Percentiles rank a stretch among this genome's conserved stretches.
phyloP scores from a whole-genome alignment of 805 yeast genomes.

The Kodamaea neixiangensis region DNA sequence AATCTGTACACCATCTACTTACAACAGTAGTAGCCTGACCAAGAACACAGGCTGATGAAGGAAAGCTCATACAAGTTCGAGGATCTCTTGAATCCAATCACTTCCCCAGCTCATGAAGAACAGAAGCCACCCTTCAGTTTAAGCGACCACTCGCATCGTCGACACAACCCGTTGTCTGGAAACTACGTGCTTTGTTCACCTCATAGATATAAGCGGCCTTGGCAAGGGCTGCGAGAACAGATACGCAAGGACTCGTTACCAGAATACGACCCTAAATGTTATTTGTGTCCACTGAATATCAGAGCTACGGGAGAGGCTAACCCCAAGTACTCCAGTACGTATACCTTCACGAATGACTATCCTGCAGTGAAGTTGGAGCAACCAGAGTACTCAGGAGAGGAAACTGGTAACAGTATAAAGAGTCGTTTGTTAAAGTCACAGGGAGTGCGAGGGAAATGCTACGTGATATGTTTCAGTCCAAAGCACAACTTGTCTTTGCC shows the following conservation, averaged over 20 bases:
- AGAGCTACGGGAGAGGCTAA: constrained; percentile 63
- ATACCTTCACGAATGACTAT: constrained; percentile 65
- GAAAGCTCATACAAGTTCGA: constrained; percentile 14
- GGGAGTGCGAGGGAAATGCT: constrained; percentile 68
- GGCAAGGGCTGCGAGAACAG: constrained; percentile 73
- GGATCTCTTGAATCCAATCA: constrained; percentile 23
- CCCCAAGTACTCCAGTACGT: constrained; percentile 59
- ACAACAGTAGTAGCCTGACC: background rate
- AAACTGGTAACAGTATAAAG: constrained; percentile 25
- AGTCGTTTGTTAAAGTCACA: constrained; percentile 51
- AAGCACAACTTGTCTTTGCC: constrained; percentile 68
- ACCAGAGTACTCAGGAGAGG: constrained; percentile 40
- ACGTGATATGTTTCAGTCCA: constrained; percentile 73
- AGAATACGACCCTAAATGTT: constrained; percentile 63
- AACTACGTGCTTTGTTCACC: constrained; percentile 75
- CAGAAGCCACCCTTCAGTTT: constrained; percentile 40
- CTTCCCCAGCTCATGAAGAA: constrained; percentile 14
- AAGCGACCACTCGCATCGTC: constrained; percentile 63
- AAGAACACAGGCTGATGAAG: background rate
- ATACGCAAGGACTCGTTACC: constrained; percentile 34
- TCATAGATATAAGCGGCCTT: constrained; percentile 75
- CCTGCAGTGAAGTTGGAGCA: constrained; percentile 67
- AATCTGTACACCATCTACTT: no score
- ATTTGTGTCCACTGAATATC: constrained; percentile 69
- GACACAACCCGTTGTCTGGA: constrained; percentile 69